Evolutionary conservation across 176 grass and related monocot genomes (phyloP), one percentile per base, ranked within the genome.

Genomic region (Zoysia pacifica): DNA sequence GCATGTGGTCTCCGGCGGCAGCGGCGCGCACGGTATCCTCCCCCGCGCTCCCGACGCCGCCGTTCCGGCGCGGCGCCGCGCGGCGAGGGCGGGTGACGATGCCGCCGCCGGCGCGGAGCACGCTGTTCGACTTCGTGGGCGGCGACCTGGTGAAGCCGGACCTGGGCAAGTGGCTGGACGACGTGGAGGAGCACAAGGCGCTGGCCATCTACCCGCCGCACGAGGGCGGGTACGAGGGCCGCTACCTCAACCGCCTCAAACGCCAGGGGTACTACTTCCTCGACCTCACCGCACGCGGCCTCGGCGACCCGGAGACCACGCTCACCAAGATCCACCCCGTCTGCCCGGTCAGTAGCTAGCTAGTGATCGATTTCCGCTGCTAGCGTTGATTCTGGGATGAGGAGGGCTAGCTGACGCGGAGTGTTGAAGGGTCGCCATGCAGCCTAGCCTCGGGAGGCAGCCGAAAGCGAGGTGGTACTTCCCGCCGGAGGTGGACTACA

Each of bases 141-240:
- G 91, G 91, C 0, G 94, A 97, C 79, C 85, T 97, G 83, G 52
- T 94, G 42, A 36, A 61, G 65, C 91, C 94, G 4, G 94, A 97
- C 83, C 51, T 97, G 11, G 87, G 91, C 11, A 65, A 79, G 78
- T 97, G 87, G 91, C 77, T 92, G 83, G 87, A 85, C 67, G 90
- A 97, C 75, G 87, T 97, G 68, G 94, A 97, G 86, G 76, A 78
- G 83, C 91, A 94, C 87, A 97, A 94, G 91, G 87, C 87, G 20
- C 72, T 97, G 89, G 91, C 91, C 59, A 71, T 94, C 47, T 94
- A 97, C 91, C 73, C 90, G 44, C 91, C 90, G 67, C 94, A 97
- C 75, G 94, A 97, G 89, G 94, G 94, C 77, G 94, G 94, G 13
- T 97, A 97, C 72, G 94, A 97, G 83, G 91, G 94, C 36, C 89